Conservation (phyloP, 1,284 basidiomycete species). For the Volvariella surrecta region DNA sequence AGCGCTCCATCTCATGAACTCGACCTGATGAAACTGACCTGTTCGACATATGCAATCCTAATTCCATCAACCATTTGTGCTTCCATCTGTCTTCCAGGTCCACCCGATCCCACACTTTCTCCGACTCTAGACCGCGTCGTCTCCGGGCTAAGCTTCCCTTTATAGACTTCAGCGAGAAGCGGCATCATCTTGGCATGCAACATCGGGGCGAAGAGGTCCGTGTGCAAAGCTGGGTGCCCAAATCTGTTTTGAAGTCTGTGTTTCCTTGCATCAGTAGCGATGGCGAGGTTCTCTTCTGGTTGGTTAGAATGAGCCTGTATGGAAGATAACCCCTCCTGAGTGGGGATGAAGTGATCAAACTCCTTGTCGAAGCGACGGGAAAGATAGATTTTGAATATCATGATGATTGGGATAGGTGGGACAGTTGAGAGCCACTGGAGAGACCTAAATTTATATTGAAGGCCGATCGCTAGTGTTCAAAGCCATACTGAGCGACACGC, state of each 20-base stretch:
- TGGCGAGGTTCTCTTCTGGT: conserved; percentile 21
- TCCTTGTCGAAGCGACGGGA: conserved; percentile 53
- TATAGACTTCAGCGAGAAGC: conserved; percentile 65
- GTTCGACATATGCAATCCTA: conserved; percentile 69
- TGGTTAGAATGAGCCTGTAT: conserved; percentile 55
- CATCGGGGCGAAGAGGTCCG: conserved; percentile 82
- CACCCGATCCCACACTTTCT: conserved; percentile 48
- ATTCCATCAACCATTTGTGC: conserved; percentile 68
- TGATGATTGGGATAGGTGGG: conserved; percentile 74
- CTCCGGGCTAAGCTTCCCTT: conserved; percentile 60
- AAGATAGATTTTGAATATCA: conserved; percentile 79
- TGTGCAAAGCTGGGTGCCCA: conserved; percentile 76
- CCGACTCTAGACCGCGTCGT: conserved; percentile 38
- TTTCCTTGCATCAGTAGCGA: conserved; percentile 49
- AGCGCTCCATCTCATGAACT: conserved; percentile 1
- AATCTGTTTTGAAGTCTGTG: conserved; percentile 77
- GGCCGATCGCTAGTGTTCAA: conserved; percentile 74
- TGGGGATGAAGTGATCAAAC: conserved; percentile 77
- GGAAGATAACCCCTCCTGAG: conserved; percentile 58
- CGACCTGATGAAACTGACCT: conserved; percentile 30
- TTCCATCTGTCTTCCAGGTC: conserved; percentile 53
- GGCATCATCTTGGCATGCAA: conserved; percentile 80
- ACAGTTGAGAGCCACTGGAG: conserved; percentile 67
- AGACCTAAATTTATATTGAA: conserved; percentile 70
- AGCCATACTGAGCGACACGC: conserved; percentile 5